phyloP scores from a whole-genome alignment of 148 eudicot species.

The Vaccinium corymbosum region DNA sequence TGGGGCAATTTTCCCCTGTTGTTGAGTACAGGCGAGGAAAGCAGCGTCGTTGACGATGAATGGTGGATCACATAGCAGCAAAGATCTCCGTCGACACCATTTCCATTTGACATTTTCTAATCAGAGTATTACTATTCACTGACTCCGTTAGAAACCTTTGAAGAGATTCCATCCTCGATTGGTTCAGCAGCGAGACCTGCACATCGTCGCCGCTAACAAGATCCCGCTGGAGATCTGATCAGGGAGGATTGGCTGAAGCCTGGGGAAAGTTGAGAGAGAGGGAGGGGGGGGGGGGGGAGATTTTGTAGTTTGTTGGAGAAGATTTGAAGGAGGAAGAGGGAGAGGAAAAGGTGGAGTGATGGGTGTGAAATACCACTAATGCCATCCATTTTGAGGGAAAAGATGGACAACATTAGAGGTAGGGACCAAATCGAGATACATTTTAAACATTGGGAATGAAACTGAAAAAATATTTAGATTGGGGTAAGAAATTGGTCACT shows the following conservation, averaged over 20 bases:
- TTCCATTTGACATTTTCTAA: conserved; percentile 33
- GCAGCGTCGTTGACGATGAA: conserved; percentile 64
- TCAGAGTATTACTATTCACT: conserved; percentile 35
- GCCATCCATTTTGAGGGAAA: no score
- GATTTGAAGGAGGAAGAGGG: no score
- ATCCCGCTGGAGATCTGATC: neutral
- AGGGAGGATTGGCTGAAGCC: neutral
- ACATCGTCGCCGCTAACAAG: conserved; percentile 19
- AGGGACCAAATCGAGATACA: no score
- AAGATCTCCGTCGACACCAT: conserved; percentile 50
- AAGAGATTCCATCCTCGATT: conserved; percentile 49
- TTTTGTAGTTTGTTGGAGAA: no score
- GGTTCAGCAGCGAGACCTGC: conserved; percentile 42
- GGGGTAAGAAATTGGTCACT: no score
- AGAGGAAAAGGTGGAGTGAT: no score
- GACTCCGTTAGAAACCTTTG: conserved; percentile 49
- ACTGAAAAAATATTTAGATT: no score
- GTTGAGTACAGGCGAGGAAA: conserved; percentile 37
- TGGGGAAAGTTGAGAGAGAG: no score
- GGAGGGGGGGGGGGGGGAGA: no score
- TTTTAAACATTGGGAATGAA: no score
- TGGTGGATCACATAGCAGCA: conserved; percentile 50
- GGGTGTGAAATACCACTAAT: no score
- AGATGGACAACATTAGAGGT: no score
- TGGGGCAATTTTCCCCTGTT: neutral